Percentiles rank a stretch among this genome's conserved stretches.
phyloP scores from a whole-genome alignment of 2,329 filamentous ascomycete species.

The Fusarium sp. region DNA sequence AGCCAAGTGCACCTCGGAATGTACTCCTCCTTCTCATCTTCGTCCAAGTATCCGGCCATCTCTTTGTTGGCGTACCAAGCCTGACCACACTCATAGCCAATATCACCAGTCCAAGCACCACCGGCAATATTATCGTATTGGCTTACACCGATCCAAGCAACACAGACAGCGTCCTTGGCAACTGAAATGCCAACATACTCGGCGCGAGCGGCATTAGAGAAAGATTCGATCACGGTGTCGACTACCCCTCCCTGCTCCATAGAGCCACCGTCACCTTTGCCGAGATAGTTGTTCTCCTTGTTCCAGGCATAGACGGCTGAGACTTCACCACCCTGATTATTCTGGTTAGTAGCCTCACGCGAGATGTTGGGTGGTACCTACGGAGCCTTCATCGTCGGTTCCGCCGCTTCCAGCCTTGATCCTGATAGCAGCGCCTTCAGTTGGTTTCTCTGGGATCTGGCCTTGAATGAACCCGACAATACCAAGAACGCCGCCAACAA shows the following conservation, averaged over 20 bases:
- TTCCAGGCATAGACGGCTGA: not conserved
- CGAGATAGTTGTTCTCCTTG: not conserved
- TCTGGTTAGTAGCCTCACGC: not conserved
- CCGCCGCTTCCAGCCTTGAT: not conserved
- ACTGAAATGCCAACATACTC: not conserved
- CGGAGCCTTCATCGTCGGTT: not conserved
- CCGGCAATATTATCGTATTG: not conserved
- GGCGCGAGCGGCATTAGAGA: not conserved
- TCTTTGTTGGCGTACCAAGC: not conserved
- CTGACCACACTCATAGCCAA: not conserved
- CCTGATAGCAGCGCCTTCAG: not conserved
- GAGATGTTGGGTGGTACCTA: not conserved
- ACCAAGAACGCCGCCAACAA: not conserved
- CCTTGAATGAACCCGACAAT: not conserved
- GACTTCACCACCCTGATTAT: not conserved
- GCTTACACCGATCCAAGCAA: not conserved
- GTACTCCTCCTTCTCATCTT: not conserved
- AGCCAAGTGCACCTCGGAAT: not conserved
- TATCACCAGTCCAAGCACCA: not conserved
- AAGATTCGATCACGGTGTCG: not conserved
- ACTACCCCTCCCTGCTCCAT: not conserved
- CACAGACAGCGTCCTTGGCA: not conserved
- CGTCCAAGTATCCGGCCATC: not conserved
- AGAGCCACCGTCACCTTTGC: not conserved
- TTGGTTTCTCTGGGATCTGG: accelerated